Conservation (phyloP, 2,329 filamentous ascomycete genomes). For the Trichophyton benhamiae region DNA sequence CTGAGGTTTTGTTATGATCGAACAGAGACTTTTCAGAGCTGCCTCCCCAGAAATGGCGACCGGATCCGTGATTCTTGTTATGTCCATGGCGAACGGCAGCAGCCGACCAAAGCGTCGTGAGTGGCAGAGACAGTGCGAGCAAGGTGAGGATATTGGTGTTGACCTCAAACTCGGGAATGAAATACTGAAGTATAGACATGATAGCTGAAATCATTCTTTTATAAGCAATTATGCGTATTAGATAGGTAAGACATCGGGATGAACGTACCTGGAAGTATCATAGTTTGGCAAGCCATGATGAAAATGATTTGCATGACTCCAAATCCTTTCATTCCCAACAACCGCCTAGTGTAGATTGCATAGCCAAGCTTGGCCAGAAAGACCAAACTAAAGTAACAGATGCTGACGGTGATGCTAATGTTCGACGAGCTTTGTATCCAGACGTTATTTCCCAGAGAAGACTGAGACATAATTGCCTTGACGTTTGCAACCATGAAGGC, state of each 20-base stretch:
- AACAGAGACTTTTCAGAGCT: not conserved
- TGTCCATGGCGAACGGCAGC: conserved; percentile 22
- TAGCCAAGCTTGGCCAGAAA: conserved; percentile 50
- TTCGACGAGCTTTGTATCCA: conserved; percentile 37
- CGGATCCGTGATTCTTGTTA: conserved; percentile 6
- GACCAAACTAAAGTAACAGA: conserved; percentile 50
- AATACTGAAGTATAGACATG: conserved; percentile 48
- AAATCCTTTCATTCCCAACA: conserved; percentile 48
- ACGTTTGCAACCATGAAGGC: conserved; percentile 40
- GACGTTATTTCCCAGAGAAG: conserved; percentile 20
- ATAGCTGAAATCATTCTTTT: conserved; percentile 36
- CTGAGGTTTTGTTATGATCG: not conserved
- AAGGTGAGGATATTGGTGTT: conserved; percentile 44
- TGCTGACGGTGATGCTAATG: conserved; percentile 43
- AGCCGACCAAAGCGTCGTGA: conserved; percentile 55
- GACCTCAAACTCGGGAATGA: conserved; percentile 40
- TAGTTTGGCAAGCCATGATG: conserved; percentile 55
- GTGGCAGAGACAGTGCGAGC: conserved; percentile 50
- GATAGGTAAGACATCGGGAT: conserved; percentile 1
- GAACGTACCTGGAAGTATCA: conserved; percentile 49
- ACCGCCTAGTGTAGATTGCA: conserved; percentile 44
- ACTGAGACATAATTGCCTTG: conserved; percentile 26
- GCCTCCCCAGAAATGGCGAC: conserved; percentile 7
- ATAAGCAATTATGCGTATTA: not conserved
- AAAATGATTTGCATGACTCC: conserved; percentile 56